These are phyloP conservation scores for Vitis amurensis DNA, from an alignment of 164 flowering plant genomes.

Conservation along the genomic window DNA sequence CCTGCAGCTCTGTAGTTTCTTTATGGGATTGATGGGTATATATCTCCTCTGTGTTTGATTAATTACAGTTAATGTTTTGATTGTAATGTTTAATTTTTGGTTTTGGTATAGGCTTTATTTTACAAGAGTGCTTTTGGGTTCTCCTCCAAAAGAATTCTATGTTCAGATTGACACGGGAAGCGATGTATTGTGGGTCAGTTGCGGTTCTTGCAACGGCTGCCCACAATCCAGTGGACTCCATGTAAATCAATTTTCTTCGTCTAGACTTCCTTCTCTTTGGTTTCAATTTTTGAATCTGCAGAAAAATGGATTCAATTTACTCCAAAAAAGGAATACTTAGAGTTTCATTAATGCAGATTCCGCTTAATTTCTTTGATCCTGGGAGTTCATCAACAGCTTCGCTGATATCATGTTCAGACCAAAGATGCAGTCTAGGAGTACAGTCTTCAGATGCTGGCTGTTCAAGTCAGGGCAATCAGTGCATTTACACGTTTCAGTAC, in stretches of 20 bases:
- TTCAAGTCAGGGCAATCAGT: conserved; percentile 42
- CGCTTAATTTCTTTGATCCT: conserved; percentile 66
- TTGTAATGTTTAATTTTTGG: conserved; percentile 1
- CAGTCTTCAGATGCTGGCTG: conserved; percentile 68
- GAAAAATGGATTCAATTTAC: not conserved
- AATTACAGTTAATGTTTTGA: not conserved
- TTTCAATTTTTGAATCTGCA: not conserved
- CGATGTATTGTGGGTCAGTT: conserved; percentile 89
- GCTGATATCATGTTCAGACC: conserved; percentile 59
- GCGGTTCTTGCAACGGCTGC: conserved; percentile 77
- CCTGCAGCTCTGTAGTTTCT: not conserved
- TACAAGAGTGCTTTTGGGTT: conserved; percentile 73
- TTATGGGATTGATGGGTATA: not conserved
- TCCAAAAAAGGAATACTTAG: not conserved
- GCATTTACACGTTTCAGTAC: conserved; percentile 75
- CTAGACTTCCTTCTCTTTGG: not conserved
- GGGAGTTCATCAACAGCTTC: conserved; percentile 64
- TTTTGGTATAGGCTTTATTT: conserved; percentile 67
- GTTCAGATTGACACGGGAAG: conserved; percentile 99
- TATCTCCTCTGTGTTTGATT: not conserved
- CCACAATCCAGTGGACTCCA: conserved; percentile 78
- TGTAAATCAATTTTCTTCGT: conserved; percentile 34
- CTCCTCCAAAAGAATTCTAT: conserved; percentile 77
- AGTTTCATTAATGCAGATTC: conserved; percentile 45
- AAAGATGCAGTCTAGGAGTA: conserved; percentile 54